Evolutionary conservation across 2,329 filamentous ascomycete species (phyloP).

Genomic region (Plenodomus tracheiphilus): DNA sequence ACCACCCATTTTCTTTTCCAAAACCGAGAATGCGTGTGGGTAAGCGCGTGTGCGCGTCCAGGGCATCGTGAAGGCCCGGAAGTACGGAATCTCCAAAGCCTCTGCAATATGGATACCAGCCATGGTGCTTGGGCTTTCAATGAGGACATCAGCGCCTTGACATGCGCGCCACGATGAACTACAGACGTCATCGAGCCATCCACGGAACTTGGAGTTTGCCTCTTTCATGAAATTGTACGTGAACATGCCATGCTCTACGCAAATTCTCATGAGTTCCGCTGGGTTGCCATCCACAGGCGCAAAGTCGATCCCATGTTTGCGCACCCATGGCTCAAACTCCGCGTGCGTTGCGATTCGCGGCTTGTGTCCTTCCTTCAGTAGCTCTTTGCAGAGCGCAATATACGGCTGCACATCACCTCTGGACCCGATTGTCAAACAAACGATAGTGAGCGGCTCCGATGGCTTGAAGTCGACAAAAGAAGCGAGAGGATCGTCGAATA

Average conservation of each 20-base stretch:
- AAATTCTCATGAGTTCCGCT: conserved; percentile 91
- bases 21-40: conserved; percentile 92
- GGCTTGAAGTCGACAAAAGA: conserved; percentile 94
- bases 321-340: conserved; percentile 88
- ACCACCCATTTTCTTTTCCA: conserved; percentile 91
- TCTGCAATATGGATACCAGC: conserved; percentile 97
- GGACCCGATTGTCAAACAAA: conserved; percentile 93
- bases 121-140: conserved; percentile 97
- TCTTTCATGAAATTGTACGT: conserved; percentile 88
- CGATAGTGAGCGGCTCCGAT: conserved; percentile 74
- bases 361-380: conserved; percentile 84
- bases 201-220: conserved; percentile 73
- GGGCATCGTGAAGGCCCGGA: conserved; percentile 97
- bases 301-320: conserved; percentile 93
- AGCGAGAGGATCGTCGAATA: conserved; percentile 86
- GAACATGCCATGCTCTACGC: conserved; percentile 96
- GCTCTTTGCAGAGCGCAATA: conserved; percentile 90
- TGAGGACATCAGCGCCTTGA: conserved; percentile 83
- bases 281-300: conserved; percentile 86
- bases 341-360: conserved; percentile 87
- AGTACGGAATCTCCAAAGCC: conserved; percentile 89
- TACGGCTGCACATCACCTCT: conserved; percentile 97
- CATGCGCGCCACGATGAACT: conserved; percentile 81
- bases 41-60: conserved; percentile 97
- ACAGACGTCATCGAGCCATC: conserved; percentile 92